These are phyloP conservation scores for Pelagomonas calceolata DNA, from an alignment of 108 stramenopile genomes.

Conservation along the genomic window DNA sequence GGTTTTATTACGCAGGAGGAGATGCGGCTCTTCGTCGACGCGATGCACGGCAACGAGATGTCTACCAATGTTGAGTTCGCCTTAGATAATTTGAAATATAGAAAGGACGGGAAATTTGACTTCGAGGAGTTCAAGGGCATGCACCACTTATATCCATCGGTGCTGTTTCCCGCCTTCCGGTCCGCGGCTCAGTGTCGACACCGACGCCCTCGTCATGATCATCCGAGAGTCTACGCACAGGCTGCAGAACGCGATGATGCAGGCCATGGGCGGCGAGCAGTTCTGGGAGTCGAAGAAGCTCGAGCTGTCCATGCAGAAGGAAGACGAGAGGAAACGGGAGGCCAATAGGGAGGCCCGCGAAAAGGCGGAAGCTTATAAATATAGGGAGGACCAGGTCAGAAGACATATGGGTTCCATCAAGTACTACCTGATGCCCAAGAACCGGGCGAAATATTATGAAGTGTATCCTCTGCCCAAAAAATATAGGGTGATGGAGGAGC, in stretches of 20 bases:
- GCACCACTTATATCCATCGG: background rate
- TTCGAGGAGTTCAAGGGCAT: conserved; percentile 15
- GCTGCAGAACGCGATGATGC: background rate
- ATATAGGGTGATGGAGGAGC: too few relatives aligned
- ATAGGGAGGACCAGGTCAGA: background rate
- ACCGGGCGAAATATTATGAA: background rate
- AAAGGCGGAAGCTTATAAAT: background rate
- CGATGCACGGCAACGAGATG: background rate
- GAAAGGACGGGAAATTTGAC: conserved; percentile 6
- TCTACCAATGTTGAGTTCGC: background rate
- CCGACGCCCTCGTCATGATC: too few relatives aligned
- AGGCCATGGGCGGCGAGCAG: background rate
- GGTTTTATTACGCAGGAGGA: conserved; percentile 11
- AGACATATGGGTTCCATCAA: background rate
- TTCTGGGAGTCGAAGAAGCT: background rate
- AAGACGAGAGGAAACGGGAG: background rate
- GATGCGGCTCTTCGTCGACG: background rate
- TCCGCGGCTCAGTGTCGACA: too few relatives aligned
- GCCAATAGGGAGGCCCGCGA: background rate
- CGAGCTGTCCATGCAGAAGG: background rate
- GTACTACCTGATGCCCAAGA: background rate
- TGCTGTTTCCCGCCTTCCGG: conserved; percentile 11
- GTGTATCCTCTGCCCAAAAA: background rate
- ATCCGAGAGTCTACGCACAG: too few relatives aligned
- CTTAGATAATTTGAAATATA: background rate